Evolutionary conservation across 179 eudicot genomes (phyloP).

Genomic region (Nepenthes alata): DNA sequence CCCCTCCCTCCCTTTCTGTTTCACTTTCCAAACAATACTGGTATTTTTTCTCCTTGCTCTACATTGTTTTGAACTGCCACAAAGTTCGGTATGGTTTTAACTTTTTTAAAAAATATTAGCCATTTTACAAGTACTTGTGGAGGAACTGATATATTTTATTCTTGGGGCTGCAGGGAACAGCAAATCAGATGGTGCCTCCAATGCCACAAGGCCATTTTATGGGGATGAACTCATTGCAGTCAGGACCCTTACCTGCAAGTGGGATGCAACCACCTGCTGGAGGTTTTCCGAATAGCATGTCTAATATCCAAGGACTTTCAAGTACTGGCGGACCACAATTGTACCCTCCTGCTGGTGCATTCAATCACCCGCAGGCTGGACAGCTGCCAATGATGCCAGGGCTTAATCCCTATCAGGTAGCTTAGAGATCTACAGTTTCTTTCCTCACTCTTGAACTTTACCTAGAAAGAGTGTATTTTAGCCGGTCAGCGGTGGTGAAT

Average conservation of each 20-base stretch:
- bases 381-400: slow-evolving; percentile 87
- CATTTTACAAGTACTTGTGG: no score
- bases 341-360: slow-evolving; percentile 56
- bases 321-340: slow-evolving; percentile 56
- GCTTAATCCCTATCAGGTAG: slow-evolving; percentile 80
- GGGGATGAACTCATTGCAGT: slow-evolving; percentile 64
- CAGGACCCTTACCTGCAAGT: slow-evolving; percentile 22
- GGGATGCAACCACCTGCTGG: slow-evolving; percentile 37
- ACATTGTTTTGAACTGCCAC: no score
- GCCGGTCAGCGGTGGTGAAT: no score
- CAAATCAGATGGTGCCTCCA: slow-evolving; percentile 75
- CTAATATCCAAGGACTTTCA: slow-evolving; percentile 60
- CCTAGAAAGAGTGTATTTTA: no score
- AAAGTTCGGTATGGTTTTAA: no score
- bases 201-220: slow-evolving; percentile 78
- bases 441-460: no score
- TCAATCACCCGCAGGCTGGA: slow-evolving; percentile 76
- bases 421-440: not conserved
- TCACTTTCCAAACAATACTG: no score
- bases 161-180: slow-evolving; percentile 61
- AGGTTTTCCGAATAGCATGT: slow-evolving; percentile 51
- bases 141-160: not conserved
- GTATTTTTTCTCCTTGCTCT: no score
- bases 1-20: no score
- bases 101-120: no score